Percentiles rank a stretch among this genome's conserved stretches.
Evolutionary conservation across 1,284 basidiomycete species (phyloP).

Genomic region (Blastosporella zonata): DNA sequence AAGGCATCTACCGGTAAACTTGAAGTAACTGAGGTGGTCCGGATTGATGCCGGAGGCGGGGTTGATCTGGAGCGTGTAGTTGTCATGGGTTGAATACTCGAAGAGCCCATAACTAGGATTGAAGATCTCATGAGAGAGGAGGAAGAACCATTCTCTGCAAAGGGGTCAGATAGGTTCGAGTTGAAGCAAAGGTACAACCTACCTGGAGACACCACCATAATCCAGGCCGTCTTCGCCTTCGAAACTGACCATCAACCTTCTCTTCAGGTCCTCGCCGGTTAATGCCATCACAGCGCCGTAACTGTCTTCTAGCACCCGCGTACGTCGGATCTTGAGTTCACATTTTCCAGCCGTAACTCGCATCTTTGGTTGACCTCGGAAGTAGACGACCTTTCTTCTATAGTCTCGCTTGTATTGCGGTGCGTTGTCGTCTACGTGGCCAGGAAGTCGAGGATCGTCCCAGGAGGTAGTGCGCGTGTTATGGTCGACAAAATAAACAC

Average conservation of each 20-base stretch:
- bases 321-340: slow-evolving; percentile 92
- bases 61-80: slow-evolving; percentile 98
- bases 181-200: slow-evolving; percentile 22
- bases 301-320: slow-evolving; percentile 94
- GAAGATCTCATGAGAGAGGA: slow-evolving; percentile 98
- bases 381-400: slow-evolving; percentile 97
- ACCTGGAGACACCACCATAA: slow-evolving; percentile 96
- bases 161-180: slow-evolving; percentile 7
- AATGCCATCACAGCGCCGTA: slow-evolving; percentile 96
- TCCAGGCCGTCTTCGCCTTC: slow-evolving; percentile 98
- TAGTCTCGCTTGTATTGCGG: slow-evolving; percentile 99
- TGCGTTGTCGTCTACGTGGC: slow-evolving; percentile 86
- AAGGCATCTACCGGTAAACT: slow-evolving; percentile 94
- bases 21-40: slow-evolving; percentile 99
- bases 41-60: slow-evolving; percentile 97
- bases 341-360: slow-evolving; percentile 89
- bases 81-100: slow-evolving; percentile 99
- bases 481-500: slow-evolving; percentile 97
- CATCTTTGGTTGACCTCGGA: slow-evolving; percentile 96
- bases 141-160: slow-evolving; percentile 97
- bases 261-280: slow-evolving; percentile 93
- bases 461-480: slow-evolving; percentile 95
- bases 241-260: slow-evolving; percentile 97
- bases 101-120: slow-evolving; percentile 99
- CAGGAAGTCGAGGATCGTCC: slow-evolving; percentile 92